Evolutionary conservation across 176 grass and related monocot genomes (phyloP).

Genomic region (Phoenix dactylifera): DNA sequence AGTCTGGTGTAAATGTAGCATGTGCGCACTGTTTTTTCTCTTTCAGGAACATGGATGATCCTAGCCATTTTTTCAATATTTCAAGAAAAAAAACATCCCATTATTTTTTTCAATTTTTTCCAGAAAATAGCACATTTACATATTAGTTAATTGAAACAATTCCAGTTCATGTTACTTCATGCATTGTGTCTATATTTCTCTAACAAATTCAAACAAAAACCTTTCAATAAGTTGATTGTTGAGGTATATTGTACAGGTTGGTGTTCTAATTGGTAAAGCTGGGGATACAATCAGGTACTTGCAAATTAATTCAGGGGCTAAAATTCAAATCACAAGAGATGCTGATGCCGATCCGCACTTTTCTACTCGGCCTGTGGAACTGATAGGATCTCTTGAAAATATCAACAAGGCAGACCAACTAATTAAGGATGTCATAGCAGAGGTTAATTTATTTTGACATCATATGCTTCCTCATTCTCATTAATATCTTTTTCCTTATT

Average conservation of each 20-base stretch:
- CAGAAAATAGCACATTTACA: too few relatives aligned
- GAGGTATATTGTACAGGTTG: slow-evolving; percentile 41
- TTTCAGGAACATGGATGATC: too few relatives aligned
- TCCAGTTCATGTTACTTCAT: background rate
- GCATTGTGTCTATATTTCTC: background rate
- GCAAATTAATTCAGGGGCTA: slow-evolving; percentile 61
- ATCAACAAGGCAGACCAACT: slow-evolving; percentile 78
- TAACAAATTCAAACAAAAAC: background rate
- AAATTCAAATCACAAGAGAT: slow-evolving; percentile 97
- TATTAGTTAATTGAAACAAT: background rate
- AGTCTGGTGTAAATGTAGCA: too few relatives aligned
- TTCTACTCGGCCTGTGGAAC: slow-evolving; percentile 52
- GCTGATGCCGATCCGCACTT: slow-evolving; percentile 38
- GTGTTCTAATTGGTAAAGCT: slow-evolving; percentile 82
- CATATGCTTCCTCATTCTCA: too few relatives aligned
- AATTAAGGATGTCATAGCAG: slow-evolving; percentile 69
- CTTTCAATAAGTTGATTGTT: background rate
- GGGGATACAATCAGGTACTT: slow-evolving; percentile 89
- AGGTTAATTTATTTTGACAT: slow-evolving; percentile 28
- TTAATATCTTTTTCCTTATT: background rate
- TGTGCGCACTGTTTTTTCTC: too few relatives aligned
- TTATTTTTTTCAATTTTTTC: too few relatives aligned
- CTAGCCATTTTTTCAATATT: too few relatives aligned
- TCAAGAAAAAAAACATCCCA: too few relatives aligned
- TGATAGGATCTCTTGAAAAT: slow-evolving; percentile 54